Evolutionary conservation across 148 eudicot species (phyloP), one percentile per base, ranked within the genome.

Genomic region (Mesembryanthemum crystallinum): DNA sequence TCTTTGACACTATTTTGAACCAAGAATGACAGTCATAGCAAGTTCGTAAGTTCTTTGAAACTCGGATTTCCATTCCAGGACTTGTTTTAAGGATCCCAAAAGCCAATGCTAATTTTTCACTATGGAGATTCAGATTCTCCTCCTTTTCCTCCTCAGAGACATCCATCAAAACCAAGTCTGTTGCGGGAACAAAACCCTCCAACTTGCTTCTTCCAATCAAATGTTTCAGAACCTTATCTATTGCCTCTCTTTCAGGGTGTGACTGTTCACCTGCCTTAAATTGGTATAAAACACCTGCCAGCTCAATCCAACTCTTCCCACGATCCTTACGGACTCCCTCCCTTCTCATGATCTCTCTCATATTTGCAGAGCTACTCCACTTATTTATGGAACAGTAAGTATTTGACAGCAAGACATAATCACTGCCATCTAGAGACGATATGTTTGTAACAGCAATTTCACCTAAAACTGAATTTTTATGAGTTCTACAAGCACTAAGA

Each of bases 81-180:
- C 84, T 74, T 45, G 91, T 83, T 81, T 83, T 89, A 60, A 91
- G 83, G 69, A 91, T 60, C 51, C 86, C 87, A 71, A 83, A 87
- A 17, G 92, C 87, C 75, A 89, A 72, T 68, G 92, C 89, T 77
- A 91, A 57, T 73, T 86, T 89, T 69, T 91, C 96, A 67, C 92
- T 89, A 51, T 91, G 91, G 72, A 87, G 80, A 71, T 52, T 86
- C 87, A 91, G 75, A 76, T 89, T 91, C 71, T 81, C 88, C 82
- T 89, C 92, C 68, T 89, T 91, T 82, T 91, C 92, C 82, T 91
- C 92, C 37, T 86, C 86, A n/a, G 88, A 83, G 51, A 91, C 80
- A 83, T 91, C 96, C 96, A 89, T 89, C 72, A 91, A 77, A 77
- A 91, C 91, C 76, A 85, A 74, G 60, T 85, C 92, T 18, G 78